These are phyloP conservation scores for Pseudocercospora crystallina DNA, from an alignment of 2,329 filamentous ascomycete species.

Conservation along the genomic window DNA sequence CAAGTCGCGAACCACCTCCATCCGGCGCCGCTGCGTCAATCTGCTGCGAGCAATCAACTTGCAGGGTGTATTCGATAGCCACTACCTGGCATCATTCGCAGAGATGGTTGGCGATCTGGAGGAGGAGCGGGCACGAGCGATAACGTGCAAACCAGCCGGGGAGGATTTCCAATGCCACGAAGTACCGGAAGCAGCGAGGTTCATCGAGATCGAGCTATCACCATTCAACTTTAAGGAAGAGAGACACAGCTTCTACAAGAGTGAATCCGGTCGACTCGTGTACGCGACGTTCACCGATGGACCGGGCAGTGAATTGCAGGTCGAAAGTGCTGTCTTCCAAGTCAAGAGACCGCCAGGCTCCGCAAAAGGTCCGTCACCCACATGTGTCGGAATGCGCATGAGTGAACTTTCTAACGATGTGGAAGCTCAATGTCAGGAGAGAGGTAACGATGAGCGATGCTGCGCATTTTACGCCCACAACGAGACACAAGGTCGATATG, in stretches of 20 bases:
- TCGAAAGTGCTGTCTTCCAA: conserved; percentile 7
- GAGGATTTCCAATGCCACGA: conserved; percentile 16
- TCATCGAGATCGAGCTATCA: conserved; percentile 16
- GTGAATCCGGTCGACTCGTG: conserved; percentile 13
- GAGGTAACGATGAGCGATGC: too few species aligned
- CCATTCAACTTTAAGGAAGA: conserved; percentile 5
- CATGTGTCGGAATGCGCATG: too few species aligned
- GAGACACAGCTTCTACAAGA: conserved; percentile 13
- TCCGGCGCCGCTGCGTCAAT: conserved; percentile 11
- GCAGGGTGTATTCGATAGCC: conserved; percentile 20
- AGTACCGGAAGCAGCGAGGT: conserved; percentile 14
- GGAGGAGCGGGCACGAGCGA: conserved; percentile 15
- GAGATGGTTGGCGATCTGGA: conserved; percentile 16
- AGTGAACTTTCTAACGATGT: too few species aligned
- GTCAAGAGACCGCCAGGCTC: conserved; percentile 7
- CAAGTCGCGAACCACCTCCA: conserved; percentile 12
- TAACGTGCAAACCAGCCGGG: conserved; percentile 14
- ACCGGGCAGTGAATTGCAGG: conserved; percentile 7
- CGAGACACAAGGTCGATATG: too few species aligned
- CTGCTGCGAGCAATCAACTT: conserved; percentile 17
- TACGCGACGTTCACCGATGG: conserved; percentile 12
- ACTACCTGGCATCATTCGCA: conserved; percentile 17
- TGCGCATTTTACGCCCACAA: too few species aligned
- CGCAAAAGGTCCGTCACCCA: not conserved
- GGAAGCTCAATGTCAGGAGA: too few species aligned